These are phyloP conservation scores for Solanum tarijense DNA, from an alignment of 257 asterid genomes.

Conservation along the genomic window DNA sequence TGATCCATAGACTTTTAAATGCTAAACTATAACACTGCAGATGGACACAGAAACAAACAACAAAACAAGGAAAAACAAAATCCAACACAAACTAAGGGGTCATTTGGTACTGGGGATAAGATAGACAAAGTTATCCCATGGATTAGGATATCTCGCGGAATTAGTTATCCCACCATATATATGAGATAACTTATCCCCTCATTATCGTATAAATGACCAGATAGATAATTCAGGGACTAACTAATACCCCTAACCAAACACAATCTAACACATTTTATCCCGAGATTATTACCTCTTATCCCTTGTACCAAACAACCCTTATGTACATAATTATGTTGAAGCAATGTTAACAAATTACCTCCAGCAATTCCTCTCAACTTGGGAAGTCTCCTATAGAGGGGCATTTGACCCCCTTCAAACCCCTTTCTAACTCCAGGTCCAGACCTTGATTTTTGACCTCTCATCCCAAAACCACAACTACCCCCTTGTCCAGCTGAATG, in stretches of 20 bases:
- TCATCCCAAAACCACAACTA: slow-evolving; percentile 70
- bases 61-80: background rate
- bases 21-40: background rate
- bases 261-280: background rate
- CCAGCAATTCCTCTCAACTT: slow-evolving; percentile 94
- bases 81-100: background rate
- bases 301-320: background rate
- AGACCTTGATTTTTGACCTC: slow-evolving; percentile 97
- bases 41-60: background rate
- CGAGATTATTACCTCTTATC: background rate
- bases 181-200: background rate
- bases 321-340: background rate
- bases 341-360: slow-evolving; percentile 32
- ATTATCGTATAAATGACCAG: background rate
- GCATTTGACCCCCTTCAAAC: slow-evolving; percentile 92
- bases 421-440: slow-evolving; percentile 86
- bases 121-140: background rate
- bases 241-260: background rate
- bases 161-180: no score
- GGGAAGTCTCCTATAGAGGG: slow-evolving; percentile 71
- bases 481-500: slow-evolving; percentile 98
- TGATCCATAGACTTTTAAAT: background rate
- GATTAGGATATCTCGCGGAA: background rate
- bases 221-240: background rate
- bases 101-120: background rate